Conservation (phyloP, 2,329 filamentous ascomycete species). For the Lasiodiplodia gonubiensis region DNA sequence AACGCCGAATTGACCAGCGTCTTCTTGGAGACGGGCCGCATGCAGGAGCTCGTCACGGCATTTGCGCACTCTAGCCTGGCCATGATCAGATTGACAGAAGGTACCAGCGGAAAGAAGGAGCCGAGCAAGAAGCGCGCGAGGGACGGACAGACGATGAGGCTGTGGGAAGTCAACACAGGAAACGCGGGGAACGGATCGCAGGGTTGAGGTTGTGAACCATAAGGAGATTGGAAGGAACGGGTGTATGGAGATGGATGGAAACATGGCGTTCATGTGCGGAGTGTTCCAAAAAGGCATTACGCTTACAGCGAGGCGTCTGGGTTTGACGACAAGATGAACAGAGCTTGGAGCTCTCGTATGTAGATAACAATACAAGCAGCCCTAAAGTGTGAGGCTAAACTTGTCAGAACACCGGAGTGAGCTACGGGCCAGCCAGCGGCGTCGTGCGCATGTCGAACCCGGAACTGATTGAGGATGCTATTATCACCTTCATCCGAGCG, state of each 20-base stretch:
- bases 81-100: constrained; percentile 51
- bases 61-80: constrained; percentile 80
- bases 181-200: background rate
- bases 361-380: constrained; percentile 10
- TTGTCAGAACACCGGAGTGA: background rate
- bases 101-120: constrained; percentile 14
- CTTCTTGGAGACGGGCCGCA: constrained; percentile 49
- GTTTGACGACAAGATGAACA: background rate
- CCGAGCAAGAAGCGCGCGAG: constrained; percentile 22
- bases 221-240: background rate
- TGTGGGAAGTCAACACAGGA: constrained; percentile 21
- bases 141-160: constrained; percentile 24
- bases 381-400: too few species aligned
- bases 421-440: background rate
- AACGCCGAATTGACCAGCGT: constrained; percentile 44
- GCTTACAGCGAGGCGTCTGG: constrained; percentile 23
- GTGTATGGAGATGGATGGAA: background rate
- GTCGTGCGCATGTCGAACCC: too few species aligned
- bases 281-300: constrained; percentile 3
- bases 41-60: constrained; percentile 56
- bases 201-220: background rate
- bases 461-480: too few species aligned
- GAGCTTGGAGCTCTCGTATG: background rate
- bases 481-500: too few species aligned
- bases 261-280: background rate